Base-by-base conservation (phyloP, 1,284 basidiomycete species). In the Phylloporus gajari region DNA sequence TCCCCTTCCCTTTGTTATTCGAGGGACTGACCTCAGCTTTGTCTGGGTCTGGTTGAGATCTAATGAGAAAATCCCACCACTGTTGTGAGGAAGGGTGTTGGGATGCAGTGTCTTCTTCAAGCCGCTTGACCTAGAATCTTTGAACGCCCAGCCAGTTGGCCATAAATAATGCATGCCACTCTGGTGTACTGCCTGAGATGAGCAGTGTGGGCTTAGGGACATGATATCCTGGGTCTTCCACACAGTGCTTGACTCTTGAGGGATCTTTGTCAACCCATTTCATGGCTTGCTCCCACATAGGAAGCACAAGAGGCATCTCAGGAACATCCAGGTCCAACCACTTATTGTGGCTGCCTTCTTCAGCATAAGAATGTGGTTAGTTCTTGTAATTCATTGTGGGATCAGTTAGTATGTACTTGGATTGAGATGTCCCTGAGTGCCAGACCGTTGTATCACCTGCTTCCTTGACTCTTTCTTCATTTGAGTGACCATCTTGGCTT, bases 161-260 rank as follows among this genome's bases (percentile, higher is more conserved):
- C 27, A 72, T 58, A 38, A 58, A 72, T 1, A 58, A 21, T 15
- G 61, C 21, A 7, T n/a, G 15, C 30, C 25, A 11, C 46, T 72
- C 40, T 9, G 65, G 30, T 8, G 32, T 9, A 13, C 62, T n/a
- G 15, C 44, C 38, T 7, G 46, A n/a, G 11, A 74, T 40, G 9
- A 74, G 58, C 5, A 74, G 35, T 4, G 58, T 40, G 7, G 65
- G 73, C 25, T 74, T 48, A 1, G 70, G 70, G 27, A 74, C 62
- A 8, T 60, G 23, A 68, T 74, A 74, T 2, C 70, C 65, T 13
- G 0, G 38, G 27, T 74, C 56, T 0, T 67, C 61, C 7, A 65
- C 3, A 19, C 25, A 4, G 9, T 21, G 40, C 23, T 30, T 69
- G 25, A 73, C 64, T 5, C 38, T 35, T 7, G 21, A 66, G 23